These are phyloP conservation scores for Sclerotinia glacialis DNA, from an alignment of 2,329 filamentous ascomycete genomes.

Conservation along the genomic window DNA sequence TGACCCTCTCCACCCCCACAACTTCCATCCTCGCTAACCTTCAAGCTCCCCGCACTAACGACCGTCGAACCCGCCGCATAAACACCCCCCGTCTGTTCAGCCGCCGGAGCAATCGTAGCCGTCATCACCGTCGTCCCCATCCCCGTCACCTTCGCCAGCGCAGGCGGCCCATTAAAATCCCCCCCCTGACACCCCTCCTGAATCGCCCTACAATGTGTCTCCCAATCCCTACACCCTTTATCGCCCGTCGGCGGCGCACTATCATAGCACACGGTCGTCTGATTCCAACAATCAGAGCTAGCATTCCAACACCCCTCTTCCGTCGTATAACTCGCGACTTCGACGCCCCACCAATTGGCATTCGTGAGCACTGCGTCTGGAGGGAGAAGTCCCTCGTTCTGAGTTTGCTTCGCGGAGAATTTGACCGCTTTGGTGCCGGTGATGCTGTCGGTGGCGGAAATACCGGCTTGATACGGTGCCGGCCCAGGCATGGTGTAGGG, in stretches of 20 bases:
- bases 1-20: conserved; percentile 9
- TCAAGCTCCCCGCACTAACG: background rate
- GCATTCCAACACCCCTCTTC: conserved; percentile 60
- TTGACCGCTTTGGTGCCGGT: conserved; percentile 5
- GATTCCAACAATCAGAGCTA: conserved; percentile 55
- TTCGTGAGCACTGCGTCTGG: conserved; percentile 60
- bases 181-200: conserved; percentile 45
- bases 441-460: conserved; percentile 7
- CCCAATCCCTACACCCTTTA: conserved; percentile 60
- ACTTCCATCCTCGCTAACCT: conserved; percentile 6
- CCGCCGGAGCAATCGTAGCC: background rate
- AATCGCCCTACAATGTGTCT: conserved; percentile 56
- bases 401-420: conserved; percentile 30
- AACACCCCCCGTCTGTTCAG: background rate
- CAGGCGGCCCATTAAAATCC: conserved; percentile 48
- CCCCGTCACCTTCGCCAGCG: background rate
- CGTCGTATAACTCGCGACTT: conserved; percentile 55
- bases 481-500: conserved; percentile 61
- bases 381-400: conserved; percentile 53
- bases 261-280: conserved; percentile 59
- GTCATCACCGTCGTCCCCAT: no score
- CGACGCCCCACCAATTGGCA: conserved; percentile 68
- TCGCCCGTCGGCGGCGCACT: conserved; percentile 57
- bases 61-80: conserved; percentile 5
- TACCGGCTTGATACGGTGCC: conserved; percentile 32